Conservation (phyloP, 768 basidiomycete genomes). For the Pilatotrama ljubarskyi region DNA sequence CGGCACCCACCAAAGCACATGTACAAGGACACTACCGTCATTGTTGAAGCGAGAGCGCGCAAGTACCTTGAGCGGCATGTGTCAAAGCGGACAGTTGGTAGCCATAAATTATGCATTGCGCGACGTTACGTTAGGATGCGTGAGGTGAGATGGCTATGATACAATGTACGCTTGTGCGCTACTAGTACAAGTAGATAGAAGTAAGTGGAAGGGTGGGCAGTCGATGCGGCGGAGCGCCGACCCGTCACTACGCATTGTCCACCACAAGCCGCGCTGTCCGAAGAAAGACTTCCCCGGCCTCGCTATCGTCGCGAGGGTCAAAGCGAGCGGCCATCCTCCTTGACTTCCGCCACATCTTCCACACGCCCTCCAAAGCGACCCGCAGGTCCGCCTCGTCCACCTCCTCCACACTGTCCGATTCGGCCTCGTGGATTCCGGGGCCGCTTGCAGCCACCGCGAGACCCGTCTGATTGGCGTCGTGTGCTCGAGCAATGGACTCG, state of each 20-base stretch:
- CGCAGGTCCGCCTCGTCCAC: slow-evolving; percentile 39
- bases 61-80: too few species aligned
- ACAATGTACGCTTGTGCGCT: background rate
- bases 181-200: background rate
- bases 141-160: background rate
- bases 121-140: too few species aligned
- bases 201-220: background rate
- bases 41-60: background rate
- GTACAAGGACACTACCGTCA: background rate
- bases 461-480: background rate
- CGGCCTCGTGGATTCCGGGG: background rate
- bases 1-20: slow-evolving; percentile 5
- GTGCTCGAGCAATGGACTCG: background rate
- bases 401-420: background rate
- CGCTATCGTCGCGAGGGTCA: slow-evolving; percentile 12
- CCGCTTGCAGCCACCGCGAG: background rate
- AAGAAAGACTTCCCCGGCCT: slow-evolving; percentile 34
- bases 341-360: slow-evolving; percentile 44
- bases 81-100: too few species aligned
- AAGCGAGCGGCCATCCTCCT: background rate
- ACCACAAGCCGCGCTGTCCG: slow-evolving; percentile 34
- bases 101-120: too few species aligned
- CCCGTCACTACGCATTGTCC: slow-evolving; percentile 12
- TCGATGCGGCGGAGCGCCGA: background rate
- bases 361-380: slow-evolving; percentile 56